phyloP scores from a whole-genome alignment of 2,329 filamentous ascomycete genomes.

The Sclerotinia borealis region DNA sequence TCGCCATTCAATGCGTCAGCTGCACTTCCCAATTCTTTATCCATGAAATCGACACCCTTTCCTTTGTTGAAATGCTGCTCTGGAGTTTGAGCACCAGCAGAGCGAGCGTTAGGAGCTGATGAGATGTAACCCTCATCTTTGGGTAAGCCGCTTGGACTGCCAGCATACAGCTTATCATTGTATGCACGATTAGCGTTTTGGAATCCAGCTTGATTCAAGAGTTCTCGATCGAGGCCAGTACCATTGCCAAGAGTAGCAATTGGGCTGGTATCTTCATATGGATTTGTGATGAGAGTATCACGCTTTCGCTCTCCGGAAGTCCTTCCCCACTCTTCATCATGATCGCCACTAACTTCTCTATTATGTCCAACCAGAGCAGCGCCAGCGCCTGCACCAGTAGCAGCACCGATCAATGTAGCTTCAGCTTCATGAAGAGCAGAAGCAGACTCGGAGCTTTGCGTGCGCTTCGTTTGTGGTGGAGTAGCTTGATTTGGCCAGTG shows the following conservation, averaged over 20 bases:
- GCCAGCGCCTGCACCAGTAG: conserved; percentile 48
- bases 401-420: conserved; percentile 39
- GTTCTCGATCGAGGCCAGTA: conserved; percentile 36
- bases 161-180: conserved; percentile 31
- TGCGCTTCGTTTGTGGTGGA: conserved; percentile 34
- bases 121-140: conserved; percentile 94
- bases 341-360: conserved; percentile 48
- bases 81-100: conserved; percentile 41
- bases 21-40: conserved; percentile 45
- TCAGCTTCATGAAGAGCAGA: conserved; percentile 31
- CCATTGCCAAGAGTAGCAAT: conserved; percentile 39
- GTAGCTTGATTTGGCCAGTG: conserved; percentile 53
- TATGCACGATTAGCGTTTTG: conserved; percentile 38
- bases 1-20: conserved; percentile 49
- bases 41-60: conserved; percentile 43
- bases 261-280: conserved; percentile 59
- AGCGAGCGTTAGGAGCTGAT: conserved; percentile 52
- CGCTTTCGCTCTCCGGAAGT: conserved; percentile 58
- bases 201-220: conserved; percentile 36
- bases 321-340: conserved; percentile 59
- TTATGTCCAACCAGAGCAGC: conserved; percentile 48
- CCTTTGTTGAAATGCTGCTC: conserved; percentile 36
- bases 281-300: conserved; percentile 61
- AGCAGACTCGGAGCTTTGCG: conserved; percentile 20
- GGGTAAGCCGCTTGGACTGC: conserved; percentile 52